Conservation (phyloP, 257 asterid genomes). For the Eucommia ulmoides region DNA sequence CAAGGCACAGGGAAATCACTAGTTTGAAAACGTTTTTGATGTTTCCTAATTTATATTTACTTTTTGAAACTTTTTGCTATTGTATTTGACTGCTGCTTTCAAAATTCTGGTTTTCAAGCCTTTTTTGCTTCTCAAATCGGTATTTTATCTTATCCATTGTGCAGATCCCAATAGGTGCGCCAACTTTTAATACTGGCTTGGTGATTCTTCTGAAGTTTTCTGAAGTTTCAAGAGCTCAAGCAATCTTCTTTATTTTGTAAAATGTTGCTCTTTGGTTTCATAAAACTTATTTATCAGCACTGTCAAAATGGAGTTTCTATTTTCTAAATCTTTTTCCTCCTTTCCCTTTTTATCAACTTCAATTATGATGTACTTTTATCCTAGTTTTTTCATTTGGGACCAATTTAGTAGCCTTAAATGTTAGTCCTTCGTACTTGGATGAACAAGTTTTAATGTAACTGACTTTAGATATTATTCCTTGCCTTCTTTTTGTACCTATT, state of each 20-base stretch:
- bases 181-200: constrained; percentile 82
- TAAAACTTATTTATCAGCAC: too few relatives aligned
- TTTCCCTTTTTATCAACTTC: too few relatives aligned
- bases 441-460: too few relatives aligned
- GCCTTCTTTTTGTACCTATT: too few relatives aligned
- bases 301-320: too few relatives aligned
- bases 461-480: too few relatives aligned
- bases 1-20: neutral
- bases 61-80: neutral
- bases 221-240: constrained; percentile 79
- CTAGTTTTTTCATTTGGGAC: too few relatives aligned
- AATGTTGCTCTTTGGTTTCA: too few relatives aligned
- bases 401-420: too few relatives aligned
- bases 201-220: constrained; percentile 89
- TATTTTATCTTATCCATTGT: constrained; percentile 35
- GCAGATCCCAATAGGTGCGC: constrained; percentile 88
- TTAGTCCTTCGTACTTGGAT: too few relatives aligned
- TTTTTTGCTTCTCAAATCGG: neutral
- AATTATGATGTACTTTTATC: too few relatives aligned
- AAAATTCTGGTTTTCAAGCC: neutral
- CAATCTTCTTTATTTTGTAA: constrained; percentile 80
- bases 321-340: too few relatives aligned
- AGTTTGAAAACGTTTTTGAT: neutral
- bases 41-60: neutral
- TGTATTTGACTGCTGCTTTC: neutral